phyloP scores from a whole-genome alignment of 2,329 filamentous ascomycete species.

The Elsinoe fawcettii region DNA sequence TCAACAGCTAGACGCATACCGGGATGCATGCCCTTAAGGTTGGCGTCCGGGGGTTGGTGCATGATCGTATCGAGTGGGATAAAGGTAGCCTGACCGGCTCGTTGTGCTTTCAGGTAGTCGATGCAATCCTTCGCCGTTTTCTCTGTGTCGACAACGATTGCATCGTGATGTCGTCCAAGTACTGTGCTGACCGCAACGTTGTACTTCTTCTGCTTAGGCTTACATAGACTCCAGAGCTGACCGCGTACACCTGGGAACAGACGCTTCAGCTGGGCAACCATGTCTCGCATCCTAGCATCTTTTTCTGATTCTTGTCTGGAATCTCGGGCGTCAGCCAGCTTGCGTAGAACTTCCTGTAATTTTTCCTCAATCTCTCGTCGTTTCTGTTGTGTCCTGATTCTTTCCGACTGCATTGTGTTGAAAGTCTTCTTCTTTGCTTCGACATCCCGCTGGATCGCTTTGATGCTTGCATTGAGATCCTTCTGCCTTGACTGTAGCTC shows the following conservation, averaged over 20 bases:
- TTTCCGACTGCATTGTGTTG: slow-evolving; percentile 76
- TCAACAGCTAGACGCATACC: slow-evolving; percentile 85
- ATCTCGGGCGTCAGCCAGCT: slow-evolving; percentile 77
- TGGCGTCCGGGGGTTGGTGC: slow-evolving; percentile 81
- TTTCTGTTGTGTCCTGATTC: slow-evolving; percentile 70
- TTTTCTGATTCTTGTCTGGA: slow-evolving; percentile 78
- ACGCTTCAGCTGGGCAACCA: slow-evolving; percentile 76
- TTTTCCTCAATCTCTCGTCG: slow-evolving; percentile 89
- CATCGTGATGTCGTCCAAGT: slow-evolving; percentile 86
- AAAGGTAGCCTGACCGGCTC: slow-evolving; percentile 81
- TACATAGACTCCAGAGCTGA: slow-evolving; percentile 82
- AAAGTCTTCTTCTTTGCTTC: slow-evolving; percentile 84
- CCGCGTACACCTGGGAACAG: slow-evolving; percentile 89
- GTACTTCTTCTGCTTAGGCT: slow-evolving; percentile 94
- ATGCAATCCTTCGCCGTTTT: slow-evolving; percentile 93
- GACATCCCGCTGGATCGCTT: slow-evolving; percentile 67
- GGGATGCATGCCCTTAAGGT: slow-evolving; percentile 79
- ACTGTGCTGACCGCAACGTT: slow-evolving; percentile 89
- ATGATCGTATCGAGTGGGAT: slow-evolving; percentile 97
- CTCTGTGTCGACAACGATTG: slow-evolving; percentile 89
- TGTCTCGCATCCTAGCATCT: slow-evolving; percentile 71
- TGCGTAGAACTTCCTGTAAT: slow-evolving; percentile 69
- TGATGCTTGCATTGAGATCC: slow-evolving; percentile 54
- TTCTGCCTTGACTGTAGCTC: slow-evolving; percentile 62
- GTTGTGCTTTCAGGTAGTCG: slow-evolving; percentile 84